Conservation (phyloP, 352 stramenopile genomes). For the Phytopythium aichiense region DNA sequence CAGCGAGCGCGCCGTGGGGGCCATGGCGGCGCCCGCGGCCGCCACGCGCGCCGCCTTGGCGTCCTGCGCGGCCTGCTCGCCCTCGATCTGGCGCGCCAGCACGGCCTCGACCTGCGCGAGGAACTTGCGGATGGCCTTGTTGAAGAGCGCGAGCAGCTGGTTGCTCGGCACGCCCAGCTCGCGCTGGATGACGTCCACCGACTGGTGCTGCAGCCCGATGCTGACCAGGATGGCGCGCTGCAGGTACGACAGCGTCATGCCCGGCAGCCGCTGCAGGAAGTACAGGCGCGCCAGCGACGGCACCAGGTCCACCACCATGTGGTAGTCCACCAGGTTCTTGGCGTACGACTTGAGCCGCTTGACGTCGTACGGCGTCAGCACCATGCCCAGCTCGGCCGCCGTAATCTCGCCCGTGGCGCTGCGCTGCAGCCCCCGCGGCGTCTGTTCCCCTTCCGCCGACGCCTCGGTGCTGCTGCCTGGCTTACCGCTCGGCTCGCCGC, state of each 20-base stretch:
- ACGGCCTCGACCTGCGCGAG: conserved; percentile 72
- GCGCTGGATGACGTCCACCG: conserved; percentile 90
- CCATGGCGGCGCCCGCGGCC: conserved; percentile 69
- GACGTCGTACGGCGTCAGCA: conserved; percentile 96
- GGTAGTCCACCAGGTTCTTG: conserved; percentile 99
- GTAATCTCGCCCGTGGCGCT: conserved; percentile 77
- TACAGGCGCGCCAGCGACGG: conserved; percentile 94
- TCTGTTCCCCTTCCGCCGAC: conserved; percentile 9
- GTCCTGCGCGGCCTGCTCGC: conserved; percentile 39
- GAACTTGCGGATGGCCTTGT: conserved; percentile 95
- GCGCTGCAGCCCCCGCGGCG: conserved; percentile 32
- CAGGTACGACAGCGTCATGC: conserved; percentile 93
- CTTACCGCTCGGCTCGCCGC: conserved; percentile 35
- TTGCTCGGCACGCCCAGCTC: conserved; percentile 95
- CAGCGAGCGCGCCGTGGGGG: conserved; percentile 78
- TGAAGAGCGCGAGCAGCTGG: conserved; percentile 98
- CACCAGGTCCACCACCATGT: conserved; percentile 98
- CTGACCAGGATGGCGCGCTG: conserved; percentile 95
- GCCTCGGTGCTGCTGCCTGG: not conserved
- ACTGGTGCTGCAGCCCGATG: conserved; percentile 92
- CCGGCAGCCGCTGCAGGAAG: conserved; percentile 93
- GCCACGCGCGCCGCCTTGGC: conserved; percentile 57
- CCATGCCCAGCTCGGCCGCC: conserved; percentile 86
- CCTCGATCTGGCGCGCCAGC: conserved; percentile 81
- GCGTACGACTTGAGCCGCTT: conserved; percentile 98